These are phyloP conservation scores for Pichia deserticola DNA, from an alignment of 805 yeast genomes.

Conservation along the genomic window DNA sequence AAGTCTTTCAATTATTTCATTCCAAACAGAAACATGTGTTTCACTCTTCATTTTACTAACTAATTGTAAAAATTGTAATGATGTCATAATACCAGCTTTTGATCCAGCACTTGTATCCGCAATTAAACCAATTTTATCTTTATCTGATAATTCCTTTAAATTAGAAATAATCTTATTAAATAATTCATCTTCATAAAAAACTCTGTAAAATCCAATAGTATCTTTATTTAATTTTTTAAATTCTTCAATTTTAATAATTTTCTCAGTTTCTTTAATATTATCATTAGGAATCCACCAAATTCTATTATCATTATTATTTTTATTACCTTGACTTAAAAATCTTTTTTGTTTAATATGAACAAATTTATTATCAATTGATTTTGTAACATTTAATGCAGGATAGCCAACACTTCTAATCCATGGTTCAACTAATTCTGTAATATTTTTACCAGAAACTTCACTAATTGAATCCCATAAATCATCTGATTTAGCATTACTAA, in stretches of 20 bases:
- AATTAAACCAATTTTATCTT: constrained; percentile 47
- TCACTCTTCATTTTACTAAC: constrained; percentile 30
- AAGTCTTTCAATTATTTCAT: constrained; percentile 39
- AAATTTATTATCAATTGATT: constrained; percentile 24
- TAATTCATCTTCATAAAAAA: constrained; percentile 39
- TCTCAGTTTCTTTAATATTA: constrained; percentile 19
- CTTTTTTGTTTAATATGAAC: constrained; percentile 49
- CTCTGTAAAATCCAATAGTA: constrained; percentile 47
- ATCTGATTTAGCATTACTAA: constrained; percentile 62
- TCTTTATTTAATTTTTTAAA: constrained; percentile 42
- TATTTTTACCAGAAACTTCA: constrained; percentile 55
- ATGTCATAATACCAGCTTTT: constrained; percentile 36
- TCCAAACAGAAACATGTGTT: constrained; percentile 45
- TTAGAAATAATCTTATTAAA: constrained; percentile 35
- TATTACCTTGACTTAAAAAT: constrained; percentile 52
- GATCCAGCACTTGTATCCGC: constrained; percentile 47
- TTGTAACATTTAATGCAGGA: constrained; percentile 53
- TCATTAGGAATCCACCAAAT: constrained; percentile 52
- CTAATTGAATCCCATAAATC: constrained; percentile 67
- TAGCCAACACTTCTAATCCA: constrained; percentile 74
- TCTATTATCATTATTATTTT: constrained; percentile 48
- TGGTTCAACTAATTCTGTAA: constrained; percentile 49
- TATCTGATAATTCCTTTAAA: constrained; percentile 32
- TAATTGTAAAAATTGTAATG: constrained; percentile 39
- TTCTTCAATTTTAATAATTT: constrained; percentile 12